A percentile compares a stretch with the other conserved stretches of the same genome.
These are phyloP conservation scores for Polytrichum commune DNA, from an alignment of 225 moss, liverwort and hornwort species.

Conservation along the genomic window DNA sequence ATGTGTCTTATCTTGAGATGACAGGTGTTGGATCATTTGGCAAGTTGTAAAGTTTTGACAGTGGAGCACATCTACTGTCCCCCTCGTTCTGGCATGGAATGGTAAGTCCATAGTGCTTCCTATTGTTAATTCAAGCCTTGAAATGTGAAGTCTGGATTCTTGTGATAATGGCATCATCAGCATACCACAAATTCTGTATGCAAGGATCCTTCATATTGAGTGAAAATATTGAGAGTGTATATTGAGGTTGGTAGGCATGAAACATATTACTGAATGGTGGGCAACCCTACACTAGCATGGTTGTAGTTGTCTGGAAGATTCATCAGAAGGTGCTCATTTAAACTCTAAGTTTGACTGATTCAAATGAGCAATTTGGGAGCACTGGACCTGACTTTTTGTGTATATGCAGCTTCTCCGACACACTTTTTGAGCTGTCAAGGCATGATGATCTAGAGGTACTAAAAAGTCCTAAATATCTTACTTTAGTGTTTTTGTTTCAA, in stretches of 20 bases:
- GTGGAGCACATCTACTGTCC: constrained; percentile 46
- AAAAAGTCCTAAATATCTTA: not conserved
- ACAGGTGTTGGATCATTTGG: constrained; percentile 53
- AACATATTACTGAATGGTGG: not conserved
- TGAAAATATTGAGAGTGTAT: not conserved
- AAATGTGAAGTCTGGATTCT: too few relatives aligned
- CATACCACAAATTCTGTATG: too few relatives aligned
- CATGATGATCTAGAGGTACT: constrained; percentile 45
- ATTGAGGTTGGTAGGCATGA: not conserved
- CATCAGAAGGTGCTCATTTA: not conserved
- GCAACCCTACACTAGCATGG: not conserved
- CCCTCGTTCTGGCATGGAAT: constrained; percentile 49
- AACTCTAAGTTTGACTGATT: not conserved
- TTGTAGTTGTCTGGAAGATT: not conserved
- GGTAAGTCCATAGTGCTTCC: constrained; percentile 15
- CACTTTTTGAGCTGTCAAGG: constrained; percentile 51
- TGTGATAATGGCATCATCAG: too few relatives aligned
- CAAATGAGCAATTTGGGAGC: too few relatives aligned
- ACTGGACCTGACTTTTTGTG: constrained; percentile 16
- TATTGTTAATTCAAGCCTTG: not conserved
- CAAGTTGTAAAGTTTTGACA: constrained; percentile 39
- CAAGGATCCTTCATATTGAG: not conserved
- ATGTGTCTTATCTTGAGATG: not conserved
- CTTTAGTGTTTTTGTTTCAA: too few relatives aligned
- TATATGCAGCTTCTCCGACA: constrained; percentile 47